Conservation (phyloP, 1,284 basidiomycete species). For the Ustilago bromivora region DNA sequence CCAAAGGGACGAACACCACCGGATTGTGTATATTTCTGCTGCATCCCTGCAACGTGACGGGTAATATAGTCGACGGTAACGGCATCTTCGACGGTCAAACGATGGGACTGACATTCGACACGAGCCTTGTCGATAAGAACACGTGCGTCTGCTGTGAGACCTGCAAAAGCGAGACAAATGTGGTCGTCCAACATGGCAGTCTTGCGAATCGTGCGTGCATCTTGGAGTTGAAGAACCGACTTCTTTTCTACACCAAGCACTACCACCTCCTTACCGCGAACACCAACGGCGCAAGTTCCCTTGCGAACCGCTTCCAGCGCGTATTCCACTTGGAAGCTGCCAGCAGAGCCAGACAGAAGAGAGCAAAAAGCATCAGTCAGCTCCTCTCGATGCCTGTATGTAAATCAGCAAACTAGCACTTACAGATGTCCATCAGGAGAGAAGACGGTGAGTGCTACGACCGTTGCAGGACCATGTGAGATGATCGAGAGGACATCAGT, state of each 20-base stretch:
- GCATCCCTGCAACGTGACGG: conserved; percentile 94
- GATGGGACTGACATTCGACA: conserved; percentile 96
- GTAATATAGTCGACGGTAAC: conserved; percentile 99
- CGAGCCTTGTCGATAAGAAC: conserved; percentile 98
- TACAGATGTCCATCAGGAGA: conserved; percentile 89
- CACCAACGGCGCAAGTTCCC: conserved; percentile 97
- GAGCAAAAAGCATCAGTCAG: background rate
- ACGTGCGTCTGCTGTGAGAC: conserved; percentile 95
- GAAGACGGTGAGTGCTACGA: conserved; percentile 85
- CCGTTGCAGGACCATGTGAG: background rate
- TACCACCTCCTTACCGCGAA: conserved; percentile 92
- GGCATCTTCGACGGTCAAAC: conserved; percentile 96
- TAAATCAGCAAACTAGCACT: conserved; percentile 3
- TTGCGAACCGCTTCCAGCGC: conserved; percentile 95
- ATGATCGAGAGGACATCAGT: background rate
- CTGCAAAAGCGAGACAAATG: conserved; percentile 95
- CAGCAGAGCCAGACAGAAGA: background rate
- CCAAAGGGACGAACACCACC: conserved; percentile 98
- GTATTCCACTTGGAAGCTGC: conserved; percentile 86
- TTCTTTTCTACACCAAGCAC: conserved; percentile 99
- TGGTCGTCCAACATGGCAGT: conserved; percentile 99
- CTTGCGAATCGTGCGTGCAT: conserved; percentile 95
- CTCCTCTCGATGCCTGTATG: background rate
- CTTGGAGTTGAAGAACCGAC: conserved; percentile 94
- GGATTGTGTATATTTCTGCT: conserved; percentile 99